These are phyloP conservation scores for Irpex rosettiformis DNA, from an alignment of 1,284 basidiomycete genomes.

Conservation along the genomic window DNA sequence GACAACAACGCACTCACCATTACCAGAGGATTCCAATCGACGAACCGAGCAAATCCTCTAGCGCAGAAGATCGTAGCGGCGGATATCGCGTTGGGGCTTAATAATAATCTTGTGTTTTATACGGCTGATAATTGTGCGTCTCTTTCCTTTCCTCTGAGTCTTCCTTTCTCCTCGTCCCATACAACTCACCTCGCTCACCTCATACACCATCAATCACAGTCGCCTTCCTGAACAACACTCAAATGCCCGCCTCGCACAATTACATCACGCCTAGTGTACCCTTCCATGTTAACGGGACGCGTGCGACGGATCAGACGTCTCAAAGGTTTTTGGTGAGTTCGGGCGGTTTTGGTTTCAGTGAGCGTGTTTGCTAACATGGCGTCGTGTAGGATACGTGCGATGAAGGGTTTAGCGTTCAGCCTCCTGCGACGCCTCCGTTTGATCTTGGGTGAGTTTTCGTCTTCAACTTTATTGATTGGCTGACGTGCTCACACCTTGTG, in stretches of 20 bases:
- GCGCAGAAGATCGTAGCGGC: constrained; percentile 54
- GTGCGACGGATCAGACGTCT: constrained; percentile 46
- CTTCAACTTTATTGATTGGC: not conserved
- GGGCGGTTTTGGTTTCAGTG: not conserved
- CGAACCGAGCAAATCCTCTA: constrained; percentile 47
- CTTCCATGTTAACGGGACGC: constrained; percentile 40
- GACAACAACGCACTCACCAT: no score
- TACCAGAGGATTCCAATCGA: constrained; percentile 57
- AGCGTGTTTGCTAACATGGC: not conserved
- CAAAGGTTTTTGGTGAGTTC: constrained; percentile 50
- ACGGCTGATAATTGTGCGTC: constrained; percentile 47
- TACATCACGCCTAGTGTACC: constrained; percentile 47
- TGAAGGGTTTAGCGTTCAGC: constrained; percentile 34
- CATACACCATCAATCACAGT: constrained; percentile 34
- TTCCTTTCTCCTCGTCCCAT: not conserved
- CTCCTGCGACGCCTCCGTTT: constrained; percentile 53
- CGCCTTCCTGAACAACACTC: constrained; percentile 52
- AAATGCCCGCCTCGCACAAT: constrained; percentile 40
- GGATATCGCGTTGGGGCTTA: constrained; percentile 44
- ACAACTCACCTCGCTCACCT: no score
- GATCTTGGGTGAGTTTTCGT: constrained; percentile 39
- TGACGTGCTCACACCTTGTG: constrained; percentile 2
- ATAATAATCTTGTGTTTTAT: constrained; percentile 38
- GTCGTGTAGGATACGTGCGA: constrained; percentile 32
- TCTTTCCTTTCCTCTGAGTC: not conserved